Percentiles rank a stretch among this genome's conserved stretches.
Conservation (phyloP, 2,329 filamentous ascomycete genomes). For the Paraconiothyrium sp. region DNA sequence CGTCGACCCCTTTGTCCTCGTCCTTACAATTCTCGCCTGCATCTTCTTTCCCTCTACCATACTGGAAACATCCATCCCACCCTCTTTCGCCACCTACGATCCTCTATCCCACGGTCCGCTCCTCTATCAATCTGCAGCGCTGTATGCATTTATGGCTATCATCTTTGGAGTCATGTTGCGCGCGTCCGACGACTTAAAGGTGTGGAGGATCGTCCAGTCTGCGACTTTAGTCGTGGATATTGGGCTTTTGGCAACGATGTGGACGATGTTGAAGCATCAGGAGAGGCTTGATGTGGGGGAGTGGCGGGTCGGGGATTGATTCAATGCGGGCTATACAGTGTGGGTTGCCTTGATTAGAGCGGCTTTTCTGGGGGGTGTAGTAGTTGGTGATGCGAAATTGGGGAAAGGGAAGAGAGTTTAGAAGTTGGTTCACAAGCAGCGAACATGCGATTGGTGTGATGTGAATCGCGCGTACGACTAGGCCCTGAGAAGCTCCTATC, state of each 20-base stretch:
- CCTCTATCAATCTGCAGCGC: background rate
- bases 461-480: too few relatives aligned
- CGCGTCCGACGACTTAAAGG: background rate
- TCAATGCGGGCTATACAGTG: background rate
- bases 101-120: background rate
- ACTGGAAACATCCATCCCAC: background rate
- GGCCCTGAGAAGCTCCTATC: too few relatives aligned
- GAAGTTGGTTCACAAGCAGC: too few relatives aligned
- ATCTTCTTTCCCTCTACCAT: background rate
- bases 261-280: background rate
- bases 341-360: conserved; percentile 1
- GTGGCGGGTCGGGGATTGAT: background rate
- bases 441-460: too few relatives aligned
- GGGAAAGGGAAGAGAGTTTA: background rate
- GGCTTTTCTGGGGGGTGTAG: background rate
- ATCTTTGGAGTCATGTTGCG: background rate
- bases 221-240: background rate
- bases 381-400: background rate
- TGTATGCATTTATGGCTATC: background rate
- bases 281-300: background rate
- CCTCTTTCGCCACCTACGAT: background rate
- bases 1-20: background rate
- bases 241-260: background rate
- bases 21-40: background rate
- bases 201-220: background rate